A percentile compares a stretch with the other conserved stretches of the same genome.
Conservation (phyloP, 306 rosid species). For the Carpinus viminea region DNA sequence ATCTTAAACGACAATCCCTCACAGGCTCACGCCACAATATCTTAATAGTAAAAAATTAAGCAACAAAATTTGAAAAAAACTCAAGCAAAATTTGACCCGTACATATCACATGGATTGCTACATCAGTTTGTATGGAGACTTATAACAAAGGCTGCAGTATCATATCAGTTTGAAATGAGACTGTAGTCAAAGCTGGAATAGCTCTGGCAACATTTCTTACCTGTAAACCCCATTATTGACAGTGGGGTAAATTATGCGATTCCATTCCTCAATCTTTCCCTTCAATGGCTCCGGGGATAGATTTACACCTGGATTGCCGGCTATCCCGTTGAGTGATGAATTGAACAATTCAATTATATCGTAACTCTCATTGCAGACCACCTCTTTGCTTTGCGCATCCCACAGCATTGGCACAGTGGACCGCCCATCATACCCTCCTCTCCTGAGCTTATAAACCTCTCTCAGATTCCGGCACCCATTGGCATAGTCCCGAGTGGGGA, state of each 20-base stretch:
- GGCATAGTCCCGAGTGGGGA: slow-evolving; percentile 58
- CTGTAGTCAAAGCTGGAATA: too few species aligned
- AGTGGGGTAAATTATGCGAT: slow-evolving; percentile 65
- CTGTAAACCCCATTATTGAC: slow-evolving; percentile 93
- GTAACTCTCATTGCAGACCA: slow-evolving; percentile 80
- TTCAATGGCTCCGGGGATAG: slow-evolving; percentile 65
- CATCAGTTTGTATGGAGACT: too few species aligned
- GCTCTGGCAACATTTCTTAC: slow-evolving; percentile 23
- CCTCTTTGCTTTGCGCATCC: slow-evolving; percentile 50
- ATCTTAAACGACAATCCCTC: too few species aligned
- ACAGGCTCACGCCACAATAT: too few species aligned
- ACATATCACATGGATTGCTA: too few species aligned
- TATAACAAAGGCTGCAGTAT: too few species aligned
- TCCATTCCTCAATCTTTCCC: slow-evolving; percentile 75
- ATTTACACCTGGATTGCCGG: slow-evolving; percentile 59
- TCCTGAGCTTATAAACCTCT: slow-evolving; percentile 61
- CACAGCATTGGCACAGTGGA: slow-evolving; percentile 85
- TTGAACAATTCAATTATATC: slow-evolving; percentile 72
- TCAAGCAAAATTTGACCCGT: too few species aligned
- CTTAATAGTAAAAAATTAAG: too few species aligned
- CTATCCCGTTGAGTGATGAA: slow-evolving; percentile 64
- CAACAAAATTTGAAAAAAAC: too few species aligned
- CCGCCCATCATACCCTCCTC: slow-evolving; percentile 74
- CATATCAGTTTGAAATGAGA: too few species aligned
- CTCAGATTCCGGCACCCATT: slow-evolving; percentile 61